Evolutionary conservation across 371 early-diverging fungal genomes (phyloP).

Genomic region (Mortierella sp.): DNA sequence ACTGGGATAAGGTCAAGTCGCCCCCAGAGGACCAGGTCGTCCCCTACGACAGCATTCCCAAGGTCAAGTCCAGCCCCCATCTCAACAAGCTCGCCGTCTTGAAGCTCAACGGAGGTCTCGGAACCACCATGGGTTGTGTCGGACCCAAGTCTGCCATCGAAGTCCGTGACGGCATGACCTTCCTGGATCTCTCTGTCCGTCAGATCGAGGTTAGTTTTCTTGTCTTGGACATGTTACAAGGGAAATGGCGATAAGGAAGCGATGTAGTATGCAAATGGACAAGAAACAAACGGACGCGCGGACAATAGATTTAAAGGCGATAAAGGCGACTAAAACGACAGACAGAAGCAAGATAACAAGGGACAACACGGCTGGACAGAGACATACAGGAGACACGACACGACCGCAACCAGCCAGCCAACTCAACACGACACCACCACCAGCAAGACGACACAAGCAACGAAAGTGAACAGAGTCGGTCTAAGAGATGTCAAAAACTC

Average conservation of each 20-base stretch:
- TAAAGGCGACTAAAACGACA: background rate
- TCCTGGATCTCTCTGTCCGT: conserved; percentile 98
- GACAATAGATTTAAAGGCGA: background rate
- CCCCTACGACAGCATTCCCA: conserved; percentile 78
- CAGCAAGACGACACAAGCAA: background rate
- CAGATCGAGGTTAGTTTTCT: conserved; percentile 91
- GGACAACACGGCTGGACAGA: background rate
- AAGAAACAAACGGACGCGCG: background rate
- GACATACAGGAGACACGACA: background rate
- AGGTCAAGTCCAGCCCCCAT: conserved; percentile 64
- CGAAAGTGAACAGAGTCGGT: background rate
- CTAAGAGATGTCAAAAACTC: background rate
- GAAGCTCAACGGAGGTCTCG: conserved; percentile 99
- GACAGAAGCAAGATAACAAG: background rate
- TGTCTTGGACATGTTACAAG: background rate
- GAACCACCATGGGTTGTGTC: conserved; percentile 99
- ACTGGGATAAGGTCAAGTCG: conserved; percentile 95
- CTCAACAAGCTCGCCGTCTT: conserved; percentile 97
- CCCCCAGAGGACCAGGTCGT: conserved; percentile 91
- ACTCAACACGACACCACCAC: background rate
- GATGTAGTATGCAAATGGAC: background rate
- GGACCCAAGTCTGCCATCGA: conserved; percentile 99
- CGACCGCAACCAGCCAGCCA: background rate
- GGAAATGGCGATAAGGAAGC: background rate
- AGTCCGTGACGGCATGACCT: conserved; percentile 98